Evolutionary conservation across 768 basidiomycete genomes (phyloP).

Genomic region (Mycena rebaudengoi): DNA sequence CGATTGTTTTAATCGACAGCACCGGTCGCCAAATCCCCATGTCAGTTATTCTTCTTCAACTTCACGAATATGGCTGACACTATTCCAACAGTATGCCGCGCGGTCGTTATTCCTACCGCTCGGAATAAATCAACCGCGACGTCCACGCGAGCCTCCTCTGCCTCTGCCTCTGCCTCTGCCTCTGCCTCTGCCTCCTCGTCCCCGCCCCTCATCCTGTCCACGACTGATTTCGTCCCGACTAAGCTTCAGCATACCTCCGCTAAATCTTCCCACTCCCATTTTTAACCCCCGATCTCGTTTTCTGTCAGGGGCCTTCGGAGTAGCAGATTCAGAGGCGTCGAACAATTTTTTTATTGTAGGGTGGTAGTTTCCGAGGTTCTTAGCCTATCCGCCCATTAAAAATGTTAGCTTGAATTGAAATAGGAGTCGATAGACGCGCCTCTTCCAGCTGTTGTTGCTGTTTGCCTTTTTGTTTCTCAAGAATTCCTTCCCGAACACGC

Average conservation of each 20-base stretch:
- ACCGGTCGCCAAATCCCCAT: constrained; percentile 29
- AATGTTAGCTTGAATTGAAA: not conserved
- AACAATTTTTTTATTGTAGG: constrained; percentile 77
- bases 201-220: constrained; percentile 34
- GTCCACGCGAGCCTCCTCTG: constrained; percentile 30
- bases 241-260: constrained; percentile 72
- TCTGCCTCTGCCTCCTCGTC: constrained; percentile 32
- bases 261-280: constrained; percentile 84
- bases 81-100: constrained; percentile 9
- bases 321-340: constrained; percentile 46
- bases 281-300: constrained; percentile 72
- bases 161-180: constrained; percentile 34
- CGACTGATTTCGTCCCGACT: constrained; percentile 65
- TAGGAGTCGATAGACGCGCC: constrained; percentile 51
- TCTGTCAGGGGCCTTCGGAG: constrained; percentile 39
- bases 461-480: constrained; percentile 66
- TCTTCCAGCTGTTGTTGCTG: constrained; percentile 68
- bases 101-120: not conserved
- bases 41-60: not conserved
- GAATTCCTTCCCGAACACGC: constrained; percentile 74
- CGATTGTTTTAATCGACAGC: constrained; percentile 28
- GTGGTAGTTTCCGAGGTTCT: constrained; percentile 87
- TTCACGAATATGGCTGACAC: not conserved
- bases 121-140: not conserved
- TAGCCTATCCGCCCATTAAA: constrained; percentile 74